Base-by-base conservation (phyloP, 306 rosid species). In the Lathyrus aphaca region DNA sequence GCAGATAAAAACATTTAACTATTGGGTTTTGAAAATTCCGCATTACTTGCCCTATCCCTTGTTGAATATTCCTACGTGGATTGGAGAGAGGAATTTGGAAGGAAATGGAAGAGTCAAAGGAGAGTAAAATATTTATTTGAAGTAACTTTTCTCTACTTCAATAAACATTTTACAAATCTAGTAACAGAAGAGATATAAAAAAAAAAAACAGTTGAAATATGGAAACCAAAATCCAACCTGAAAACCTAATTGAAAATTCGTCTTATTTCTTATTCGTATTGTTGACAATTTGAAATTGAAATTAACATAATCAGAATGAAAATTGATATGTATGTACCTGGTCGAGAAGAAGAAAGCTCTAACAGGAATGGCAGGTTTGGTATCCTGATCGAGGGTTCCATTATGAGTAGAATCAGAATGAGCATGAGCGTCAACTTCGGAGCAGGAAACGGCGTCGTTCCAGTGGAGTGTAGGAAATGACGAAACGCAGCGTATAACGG, bases 291-390 rank as follows among this genome's bases (percentile, higher is more conserved):
- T 40, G 19, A 55, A 35, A 55, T 19, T 35, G 56, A 25, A 59
- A 30, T 32, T 14, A 13, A 56, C 18, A 25, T 4, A 27, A 27
- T 5, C 8, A 18, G 18, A 35, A 45, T 0, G 29, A 0, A 16
- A 66, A 27, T 5, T 12, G 6, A 60, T 0, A 16, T 16, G 17
- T 14, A 29, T 6, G 18, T 60, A 77, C 82, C 82, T 95, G 3
- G 97, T 95, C 4, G 99, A 89, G 85, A 89, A 77, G 72, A 95
- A 89, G 72, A 72, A 91, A 44, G 99, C 99, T 74, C 92, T 75
- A 40, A 95, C 99, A 21, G 92, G 97, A 79, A 95, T 91, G 6
- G 74, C 70, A 62, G 85, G 86, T 43, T 77, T 80, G 12, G 82
- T 0, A 62, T 83, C 88, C 10, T 82, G 86, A 40, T 84, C 85